Conservation (phyloP, 2,329 filamentous ascomycete genomes). For the Pyrenophora teres region DNA sequence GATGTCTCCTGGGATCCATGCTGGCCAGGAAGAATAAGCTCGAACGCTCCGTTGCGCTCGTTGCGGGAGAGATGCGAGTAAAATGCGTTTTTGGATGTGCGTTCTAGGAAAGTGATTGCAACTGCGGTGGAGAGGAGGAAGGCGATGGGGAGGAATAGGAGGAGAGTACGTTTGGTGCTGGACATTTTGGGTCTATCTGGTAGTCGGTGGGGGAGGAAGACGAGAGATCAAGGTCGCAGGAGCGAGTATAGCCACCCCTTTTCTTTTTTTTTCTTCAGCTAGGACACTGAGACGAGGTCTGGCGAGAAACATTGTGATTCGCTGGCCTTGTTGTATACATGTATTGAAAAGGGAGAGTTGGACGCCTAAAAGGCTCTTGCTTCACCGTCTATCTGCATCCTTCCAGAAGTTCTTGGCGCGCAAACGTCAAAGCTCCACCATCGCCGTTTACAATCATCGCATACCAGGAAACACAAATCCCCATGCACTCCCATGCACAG, state of each 20-base stretch:
- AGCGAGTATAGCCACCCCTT: too few relatives aligned
- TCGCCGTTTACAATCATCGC: too few relatives aligned
- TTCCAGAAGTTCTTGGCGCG: neutral
- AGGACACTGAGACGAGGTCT: too few relatives aligned
- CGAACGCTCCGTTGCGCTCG: conserved; percentile 14
- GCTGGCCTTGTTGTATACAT: neutral
- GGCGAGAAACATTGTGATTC: conserved; percentile 1
- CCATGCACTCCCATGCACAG: too few relatives aligned
- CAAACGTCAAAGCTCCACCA: too few relatives aligned
- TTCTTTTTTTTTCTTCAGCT: too few relatives aligned
- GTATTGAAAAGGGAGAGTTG: neutral
- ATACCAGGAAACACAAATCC: too few relatives aligned
- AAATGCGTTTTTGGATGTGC: conserved; percentile 27
- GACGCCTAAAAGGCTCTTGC: neutral
- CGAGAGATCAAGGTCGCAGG: too few relatives aligned
- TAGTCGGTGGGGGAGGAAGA: neutral
- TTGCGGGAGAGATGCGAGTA: conserved; percentile 15
- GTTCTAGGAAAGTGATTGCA: conserved; percentile 33
- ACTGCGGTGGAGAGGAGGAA: conserved; percentile 30
- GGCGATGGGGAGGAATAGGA: conserved; percentile 29
- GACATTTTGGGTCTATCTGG: conserved; percentile 19
- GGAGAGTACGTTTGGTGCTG: conserved; percentile 26
- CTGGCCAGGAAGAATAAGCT: conserved; percentile 18
- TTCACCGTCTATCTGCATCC: neutral
- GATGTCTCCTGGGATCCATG: conserved; percentile 11